phyloP scores from a whole-genome alignment of 2,329 filamentous ascomycete species.

The Colletotrichum sp. region DNA sequence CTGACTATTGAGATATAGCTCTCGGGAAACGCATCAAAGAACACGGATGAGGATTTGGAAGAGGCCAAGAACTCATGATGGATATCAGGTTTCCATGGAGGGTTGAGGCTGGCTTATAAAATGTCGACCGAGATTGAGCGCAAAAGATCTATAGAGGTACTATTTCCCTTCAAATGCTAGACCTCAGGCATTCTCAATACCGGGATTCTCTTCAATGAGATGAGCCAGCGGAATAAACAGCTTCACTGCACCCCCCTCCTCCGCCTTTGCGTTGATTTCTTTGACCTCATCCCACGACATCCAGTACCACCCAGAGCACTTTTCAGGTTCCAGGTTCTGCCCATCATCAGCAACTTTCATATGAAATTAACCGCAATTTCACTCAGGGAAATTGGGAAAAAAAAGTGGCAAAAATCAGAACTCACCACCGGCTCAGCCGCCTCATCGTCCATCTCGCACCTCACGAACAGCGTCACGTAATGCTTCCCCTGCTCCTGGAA shows the following conservation, averaged over 20 bases:
- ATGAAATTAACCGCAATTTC: too few species aligned
- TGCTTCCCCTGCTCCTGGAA: constrained; percentile 68
- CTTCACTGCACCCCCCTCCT: constrained; percentile 14
- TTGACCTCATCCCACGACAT: constrained; percentile 47
- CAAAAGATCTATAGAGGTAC: background rate
- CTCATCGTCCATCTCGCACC: constrained; percentile 53
- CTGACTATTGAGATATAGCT: background rate
- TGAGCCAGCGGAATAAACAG: constrained; percentile 38
- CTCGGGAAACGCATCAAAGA: background rate
- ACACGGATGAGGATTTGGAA: background rate
- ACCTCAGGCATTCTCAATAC: constrained; percentile 2
- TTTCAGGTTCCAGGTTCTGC: constrained; percentile 48
- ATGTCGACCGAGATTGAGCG: background rate
- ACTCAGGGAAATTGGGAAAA: background rate
- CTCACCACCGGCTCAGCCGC: constrained; percentile 57
- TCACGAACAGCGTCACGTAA: constrained; percentile 77
- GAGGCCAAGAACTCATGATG: background rate
- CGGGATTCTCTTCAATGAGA: constrained; percentile 29
- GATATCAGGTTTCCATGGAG: background rate
- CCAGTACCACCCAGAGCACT: constrained; percentile 58
- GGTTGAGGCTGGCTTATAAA: background rate
- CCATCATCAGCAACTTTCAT: constrained; percentile 20
- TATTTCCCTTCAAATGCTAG: background rate
- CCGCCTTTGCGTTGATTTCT: constrained; percentile 7
- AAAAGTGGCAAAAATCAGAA: background rate